Conservation (phyloP, 169 alveolate species). For the Eimeria necatrix region DNA sequence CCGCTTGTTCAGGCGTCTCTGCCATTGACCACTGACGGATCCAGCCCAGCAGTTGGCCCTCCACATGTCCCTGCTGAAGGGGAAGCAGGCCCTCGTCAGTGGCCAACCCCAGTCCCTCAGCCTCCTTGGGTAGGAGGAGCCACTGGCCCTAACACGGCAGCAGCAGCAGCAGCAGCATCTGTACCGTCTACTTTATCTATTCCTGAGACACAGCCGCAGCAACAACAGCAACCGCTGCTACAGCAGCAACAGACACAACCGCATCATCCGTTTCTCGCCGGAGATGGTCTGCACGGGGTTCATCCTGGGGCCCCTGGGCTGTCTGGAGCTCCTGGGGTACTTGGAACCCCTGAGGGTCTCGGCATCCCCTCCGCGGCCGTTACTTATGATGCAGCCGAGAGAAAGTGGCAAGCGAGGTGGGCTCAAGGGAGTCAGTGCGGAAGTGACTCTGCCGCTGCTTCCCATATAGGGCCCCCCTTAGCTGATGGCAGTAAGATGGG, state of each 20-base stretch:
- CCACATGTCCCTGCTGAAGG: background rate
- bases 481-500: background rate
- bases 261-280: background rate
- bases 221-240: slow-evolving; percentile 21
- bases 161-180: slow-evolving; percentile 28
- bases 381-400: background rate
- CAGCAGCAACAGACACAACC: background rate
- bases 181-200: background rate
- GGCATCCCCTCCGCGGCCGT: background rate
- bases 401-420: slow-evolving; percentile 33
- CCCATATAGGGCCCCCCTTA: background rate
- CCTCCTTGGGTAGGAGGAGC: slow-evolving; percentile 42
- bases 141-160: background rate
- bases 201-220: background rate
- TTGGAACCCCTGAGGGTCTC: background rate
- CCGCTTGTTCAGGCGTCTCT: slow-evolving; percentile 26
- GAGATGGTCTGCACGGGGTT: too few species aligned
- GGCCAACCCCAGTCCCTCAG: slow-evolving; percentile 19
- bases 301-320: too few species aligned
- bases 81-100: background rate
- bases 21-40: background rate
- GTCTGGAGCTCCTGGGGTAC: too few species aligned
- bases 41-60: background rate
- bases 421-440: background rate
- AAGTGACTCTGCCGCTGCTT: background rate